Evolutionary conservation across 139 green algal species (phyloP).

Genomic region (Microglena sp.): DNA sequence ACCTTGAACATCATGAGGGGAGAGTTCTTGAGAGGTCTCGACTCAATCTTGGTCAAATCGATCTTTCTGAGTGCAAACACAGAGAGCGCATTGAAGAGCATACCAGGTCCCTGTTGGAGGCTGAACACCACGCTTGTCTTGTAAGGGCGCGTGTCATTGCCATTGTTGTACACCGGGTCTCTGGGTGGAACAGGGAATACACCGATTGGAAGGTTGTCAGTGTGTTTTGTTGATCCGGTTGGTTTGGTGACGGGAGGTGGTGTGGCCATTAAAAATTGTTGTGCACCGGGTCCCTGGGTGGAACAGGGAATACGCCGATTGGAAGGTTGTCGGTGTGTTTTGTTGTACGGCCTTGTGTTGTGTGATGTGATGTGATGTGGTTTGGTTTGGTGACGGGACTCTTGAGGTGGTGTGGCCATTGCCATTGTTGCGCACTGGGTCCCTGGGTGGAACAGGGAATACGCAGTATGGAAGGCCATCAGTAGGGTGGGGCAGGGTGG

Average conservation of each 20-base stretch:
- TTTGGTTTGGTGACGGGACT: background rate
- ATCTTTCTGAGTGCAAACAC: slow-evolving; percentile 95
- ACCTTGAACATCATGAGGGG: too few relatives aligned
- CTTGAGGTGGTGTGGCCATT: too few relatives aligned
- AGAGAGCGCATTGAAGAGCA: slow-evolving; percentile 93
- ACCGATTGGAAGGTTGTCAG: too few relatives aligned
- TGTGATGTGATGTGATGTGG: too few relatives aligned
- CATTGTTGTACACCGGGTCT: slow-evolving; percentile 67
- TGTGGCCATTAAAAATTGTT: too few relatives aligned
- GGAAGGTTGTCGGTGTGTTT: background rate
- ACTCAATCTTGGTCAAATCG: slow-evolving; percentile 86
- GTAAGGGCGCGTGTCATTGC: slow-evolving; percentile 33
- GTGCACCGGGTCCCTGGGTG: slow-evolving; percentile 72
- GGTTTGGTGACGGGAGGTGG: background rate
- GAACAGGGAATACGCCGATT: too few relatives aligned
- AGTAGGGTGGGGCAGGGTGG: too few relatives aligned
- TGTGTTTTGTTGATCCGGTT: too few relatives aligned
- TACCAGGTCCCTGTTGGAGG: slow-evolving; percentile 67
- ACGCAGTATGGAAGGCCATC: too few relatives aligned
- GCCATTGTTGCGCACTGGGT: too few relatives aligned
- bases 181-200: slow-evolving; percentile 29
- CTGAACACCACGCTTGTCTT: slow-evolving; percentile 93
- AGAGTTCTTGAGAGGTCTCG: too few relatives aligned
- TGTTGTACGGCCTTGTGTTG: background rate
- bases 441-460: too few relatives aligned